Evolutionary conservation across 352 stramenopile species (phyloP).

Genomic region (Phytophthora idaei): DNA sequence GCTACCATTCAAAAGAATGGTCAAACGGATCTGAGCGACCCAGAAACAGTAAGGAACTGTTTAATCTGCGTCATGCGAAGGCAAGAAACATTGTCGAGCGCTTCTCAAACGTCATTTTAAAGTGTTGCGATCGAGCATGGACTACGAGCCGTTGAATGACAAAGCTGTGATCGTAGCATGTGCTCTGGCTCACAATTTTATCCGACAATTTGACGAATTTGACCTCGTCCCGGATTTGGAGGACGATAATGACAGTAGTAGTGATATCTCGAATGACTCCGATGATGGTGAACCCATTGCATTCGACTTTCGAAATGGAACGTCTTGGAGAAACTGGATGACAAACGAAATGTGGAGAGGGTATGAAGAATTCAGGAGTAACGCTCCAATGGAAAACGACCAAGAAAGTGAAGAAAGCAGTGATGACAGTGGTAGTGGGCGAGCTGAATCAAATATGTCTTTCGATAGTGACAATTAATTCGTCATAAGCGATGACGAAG

Average conservation of each 20-base stretch:
- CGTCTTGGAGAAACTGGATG: background rate
- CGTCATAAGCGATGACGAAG: background rate
- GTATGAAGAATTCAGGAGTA: background rate
- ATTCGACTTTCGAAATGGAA: background rate
- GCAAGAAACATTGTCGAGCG: background rate
- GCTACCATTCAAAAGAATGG: background rate
- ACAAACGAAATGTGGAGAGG: background rate
- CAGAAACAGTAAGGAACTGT: background rate
- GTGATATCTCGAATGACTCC: background rate
- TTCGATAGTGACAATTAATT: background rate
- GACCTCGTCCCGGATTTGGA: background rate
- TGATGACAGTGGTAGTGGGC: background rate
- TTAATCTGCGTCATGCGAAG: background rate
- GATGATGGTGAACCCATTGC: background rate
- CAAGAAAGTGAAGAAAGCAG: background rate
- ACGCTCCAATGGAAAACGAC: background rate
- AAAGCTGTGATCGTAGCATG: slow-evolving; percentile 1
- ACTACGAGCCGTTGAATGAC: background rate
- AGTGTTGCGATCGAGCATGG: background rate
- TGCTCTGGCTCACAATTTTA: background rate
- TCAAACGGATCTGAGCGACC: background rate
- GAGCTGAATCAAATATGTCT: background rate
- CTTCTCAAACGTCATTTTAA: background rate
- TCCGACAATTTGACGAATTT: background rate
- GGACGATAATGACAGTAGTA: background rate